These are phyloP conservation scores for Podospora anserina DNA, from an alignment of 495 filamentous ascomycete species.

Conservation along the genomic window DNA sequence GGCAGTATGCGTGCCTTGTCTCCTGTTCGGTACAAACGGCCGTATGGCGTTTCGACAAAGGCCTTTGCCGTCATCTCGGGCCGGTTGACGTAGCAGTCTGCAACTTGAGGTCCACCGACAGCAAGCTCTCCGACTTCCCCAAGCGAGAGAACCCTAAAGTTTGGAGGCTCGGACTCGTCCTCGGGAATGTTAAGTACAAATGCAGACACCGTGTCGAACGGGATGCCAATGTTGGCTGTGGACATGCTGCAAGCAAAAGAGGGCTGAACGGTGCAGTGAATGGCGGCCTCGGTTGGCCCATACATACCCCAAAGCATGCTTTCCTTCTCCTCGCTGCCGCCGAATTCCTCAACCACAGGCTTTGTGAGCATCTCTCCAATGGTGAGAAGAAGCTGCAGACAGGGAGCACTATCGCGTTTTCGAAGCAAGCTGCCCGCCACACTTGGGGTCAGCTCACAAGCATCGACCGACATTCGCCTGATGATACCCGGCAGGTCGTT, in stretches of 20 bases:
- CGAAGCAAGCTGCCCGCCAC: slow-evolving; percentile 67
- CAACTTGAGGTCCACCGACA: slow-evolving; percentile 75
- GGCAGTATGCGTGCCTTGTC: slow-evolving; percentile 70
- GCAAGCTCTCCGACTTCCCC: slow-evolving; percentile 78
- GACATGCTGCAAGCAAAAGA: slow-evolving; percentile 38
- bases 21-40: slow-evolving; percentile 76
- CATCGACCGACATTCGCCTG: slow-evolving; percentile 63
- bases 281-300: slow-evolving; percentile 79
- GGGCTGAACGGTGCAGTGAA: slow-evolving; percentile 58
- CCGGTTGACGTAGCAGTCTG: slow-evolving; percentile 77
- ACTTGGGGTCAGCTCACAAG: slow-evolving; percentile 78
- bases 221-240: slow-evolving; percentile 65
- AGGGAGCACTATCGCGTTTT: slow-evolving; percentile 57
- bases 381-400: slow-evolving; percentile 63
- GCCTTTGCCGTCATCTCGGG: slow-evolving; percentile 69
- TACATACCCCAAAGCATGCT: slow-evolving; percentile 80
- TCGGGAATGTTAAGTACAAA: slow-evolving; percentile 56
- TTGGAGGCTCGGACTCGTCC: slow-evolving; percentile 9
- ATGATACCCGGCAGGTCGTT: slow-evolving; percentile 66
- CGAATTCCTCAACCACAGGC: slow-evolving; percentile 70
- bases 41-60: slow-evolving; percentile 58
- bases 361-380: slow-evolving; percentile 86
- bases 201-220: slow-evolving; percentile 71
- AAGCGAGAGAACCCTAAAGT: slow-evolving; percentile 54
- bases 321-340: slow-evolving; percentile 37